Evolutionary conservation across 2,329 filamentous ascomycete genomes (phyloP), one percentile per base, ranked within the genome.

Genomic region (Cladosporium sp.): DNA sequence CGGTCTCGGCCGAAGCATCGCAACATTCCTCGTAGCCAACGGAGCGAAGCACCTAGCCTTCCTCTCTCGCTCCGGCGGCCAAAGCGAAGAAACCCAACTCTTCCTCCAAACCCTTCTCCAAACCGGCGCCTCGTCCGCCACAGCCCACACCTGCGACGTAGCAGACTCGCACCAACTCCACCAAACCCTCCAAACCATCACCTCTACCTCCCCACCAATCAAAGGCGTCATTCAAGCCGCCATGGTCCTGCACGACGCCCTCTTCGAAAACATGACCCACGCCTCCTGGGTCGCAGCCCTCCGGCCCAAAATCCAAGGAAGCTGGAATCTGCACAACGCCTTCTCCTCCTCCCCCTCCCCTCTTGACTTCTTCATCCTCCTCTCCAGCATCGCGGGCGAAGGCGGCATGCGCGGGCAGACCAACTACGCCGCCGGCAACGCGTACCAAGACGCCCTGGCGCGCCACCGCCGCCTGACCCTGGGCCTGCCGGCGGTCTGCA

Each of bases 301-400:
- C 3, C 20, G 34, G 0, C 57, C 64, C 12, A 68, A 67, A 41
- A 58, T 66, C 3, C 29, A 56, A 7, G 65, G 64, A 3, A 59
- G 59, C 13, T 58, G 52, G 49, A 66, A 67, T 39, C 40, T 61
- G 2, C 54, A 59, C 27, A 51, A 54, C 12, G 17, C 24, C 15
- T 12, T 11, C 36, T n/a, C 18, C 39, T 18, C 54, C 1, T 42
- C 65, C 1, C 50, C 50, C 1, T 20, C 32, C 3, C 50, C 55
- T 13, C 22, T 59, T 7, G 65, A 68, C 50, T 65, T 66, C 54
- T 69, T 69, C 55, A 47, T 65, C 27, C 43, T 61, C 38, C 47
- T 65, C 20, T 58, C 56, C 13, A 62, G 58, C 2, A 36, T 59
- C 3, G 49, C 58, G 1, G 61, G 58, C 3, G 45, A 59, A 2